A percentile compares a stretch with the other conserved stretches of the same genome.
Conservation (phyloP, 371 early-diverging fungal genomes). For the Batrachochytrium dendrobatidis region DNA sequence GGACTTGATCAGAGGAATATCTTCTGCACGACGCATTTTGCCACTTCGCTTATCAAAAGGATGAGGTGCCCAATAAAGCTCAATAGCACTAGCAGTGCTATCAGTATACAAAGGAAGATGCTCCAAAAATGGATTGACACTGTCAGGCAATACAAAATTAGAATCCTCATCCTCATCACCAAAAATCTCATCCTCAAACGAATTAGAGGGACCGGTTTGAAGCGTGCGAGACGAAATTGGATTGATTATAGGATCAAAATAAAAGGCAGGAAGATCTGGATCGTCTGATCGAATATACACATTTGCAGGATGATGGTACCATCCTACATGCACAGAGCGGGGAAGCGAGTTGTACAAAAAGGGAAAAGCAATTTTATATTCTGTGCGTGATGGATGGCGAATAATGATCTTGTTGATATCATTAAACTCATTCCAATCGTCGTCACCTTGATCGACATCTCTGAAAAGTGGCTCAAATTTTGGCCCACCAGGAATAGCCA, state of each 20-base stretch:
- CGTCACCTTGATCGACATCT: constrained; percentile 91
- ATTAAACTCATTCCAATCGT: constrained; percentile 99
- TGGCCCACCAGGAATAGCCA: constrained; percentile 99
- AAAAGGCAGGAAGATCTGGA: constrained; percentile 94
- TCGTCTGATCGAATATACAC: constrained; percentile 87
- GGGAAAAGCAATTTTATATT: constrained; percentile 98
- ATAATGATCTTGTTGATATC: constrained; percentile 99
- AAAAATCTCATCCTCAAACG: constrained; percentile 84
- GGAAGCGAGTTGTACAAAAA: constrained; percentile 95
- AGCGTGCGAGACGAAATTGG: constrained; percentile 84
- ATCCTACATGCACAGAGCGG: constrained; percentile 81
- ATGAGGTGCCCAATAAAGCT: constrained; percentile 95
- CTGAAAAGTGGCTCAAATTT: constrained; percentile 95
- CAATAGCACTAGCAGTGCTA: constrained; percentile 85
- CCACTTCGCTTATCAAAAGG: constrained; percentile 94
- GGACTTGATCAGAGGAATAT: constrained; percentile 90
- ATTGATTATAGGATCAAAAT: constrained; percentile 94
- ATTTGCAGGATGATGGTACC: constrained; percentile 90
- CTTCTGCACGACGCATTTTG: constrained; percentile 86
- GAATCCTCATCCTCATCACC: constrained; percentile 57
- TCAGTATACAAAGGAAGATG: constrained; percentile 78
- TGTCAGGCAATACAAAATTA: constrained; percentile 70
- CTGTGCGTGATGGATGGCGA: constrained; percentile 94
- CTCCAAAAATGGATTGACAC: constrained; percentile 75
- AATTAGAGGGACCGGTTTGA: constrained; percentile 40